Evolutionary conservation across 805 yeast species (phyloP).

Genomic region (Metschnikowia anglica): DNA sequence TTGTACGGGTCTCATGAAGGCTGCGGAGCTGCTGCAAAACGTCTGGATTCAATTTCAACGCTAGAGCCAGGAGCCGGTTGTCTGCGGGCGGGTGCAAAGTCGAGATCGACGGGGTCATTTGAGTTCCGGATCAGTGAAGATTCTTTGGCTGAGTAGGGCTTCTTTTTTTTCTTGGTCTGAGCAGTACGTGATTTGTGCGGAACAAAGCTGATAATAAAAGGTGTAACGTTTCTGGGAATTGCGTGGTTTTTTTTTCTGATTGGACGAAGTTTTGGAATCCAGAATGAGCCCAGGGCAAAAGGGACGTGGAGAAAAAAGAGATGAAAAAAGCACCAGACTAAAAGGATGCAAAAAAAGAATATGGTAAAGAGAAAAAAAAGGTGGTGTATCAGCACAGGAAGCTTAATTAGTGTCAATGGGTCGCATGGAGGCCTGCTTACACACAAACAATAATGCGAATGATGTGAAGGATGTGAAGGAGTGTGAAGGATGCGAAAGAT

Average conservation of each 20-base stretch:
- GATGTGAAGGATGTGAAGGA: too few relatives aligned
- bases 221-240: neutral
- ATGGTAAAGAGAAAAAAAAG: neutral
- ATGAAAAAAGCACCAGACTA: neutral
- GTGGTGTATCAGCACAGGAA: constrained; percentile 7
- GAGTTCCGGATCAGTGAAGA: neutral
- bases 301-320: neutral
- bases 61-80: constrained; percentile 26
- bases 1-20: constrained; percentile 14
- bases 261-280: too few relatives aligned
- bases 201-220: neutral
- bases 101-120: constrained; percentile 17
- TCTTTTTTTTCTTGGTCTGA: too few relatives aligned
- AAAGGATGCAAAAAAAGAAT: neutral
- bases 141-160: too few relatives aligned
- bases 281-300: neutral
- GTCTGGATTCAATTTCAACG: constrained; percentile 31
- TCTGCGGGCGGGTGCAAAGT: constrained; percentile 18
- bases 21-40: constrained; percentile 28
- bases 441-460: neutral
- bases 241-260: neutral
- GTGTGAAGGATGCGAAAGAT: too few relatives aligned
- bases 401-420: constrained; percentile 8
- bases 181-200: neutral
- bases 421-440: constrained; percentile 4